Evolutionary conservation across 768 basidiomycete genomes (phyloP), one percentile per base, ranked within the genome.

Genomic region (Piloderma croceum): DNA sequence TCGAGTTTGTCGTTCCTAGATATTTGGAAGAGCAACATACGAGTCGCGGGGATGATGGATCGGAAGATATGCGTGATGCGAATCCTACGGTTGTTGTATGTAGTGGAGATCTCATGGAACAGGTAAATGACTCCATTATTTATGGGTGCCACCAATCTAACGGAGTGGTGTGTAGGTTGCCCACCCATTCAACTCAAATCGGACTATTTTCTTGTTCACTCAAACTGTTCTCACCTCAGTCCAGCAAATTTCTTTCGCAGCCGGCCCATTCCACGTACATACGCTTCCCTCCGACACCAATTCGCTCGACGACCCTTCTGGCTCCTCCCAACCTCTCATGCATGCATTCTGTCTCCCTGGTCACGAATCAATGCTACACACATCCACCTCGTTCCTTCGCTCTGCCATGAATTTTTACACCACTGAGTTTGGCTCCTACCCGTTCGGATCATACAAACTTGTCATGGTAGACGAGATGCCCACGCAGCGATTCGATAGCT

Each of bases 181-280:
- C 9, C 94, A 99, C 63, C 94, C 94, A 2, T 81, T 87, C 58
- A 90, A 87, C 55, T 88, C 90, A 10, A 83, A 82, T 66, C 96
- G 96, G 66, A 88, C 86, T 35, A 94, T 98, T 42, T 98, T 93
- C 62, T 71, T 93, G 34, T 98, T 91, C 60, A 78, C 84, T 5
- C 92, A 94, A 59, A 69, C 83, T 18, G 79, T 81, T 10, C 74
- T 85, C 18, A 93, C 92, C 0, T 92, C 92, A 17, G 89, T 84
- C n/a, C 96, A 98, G 58, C 96, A 98, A 55, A 81, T 99, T 44
- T 83, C 88, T 3, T 98, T 94, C 57, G 92, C 93, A 36, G 91
- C 90, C 7, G 96, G 96, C 2, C 93, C 94, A 4, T 98, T 98
- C 58, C 81, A 91, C 62, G 65, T 89, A 42, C 67, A 81, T 51